phyloP scores from a whole-genome alignment of 345 rosid species.

The Eucalyptus guilfoylei region DNA sequence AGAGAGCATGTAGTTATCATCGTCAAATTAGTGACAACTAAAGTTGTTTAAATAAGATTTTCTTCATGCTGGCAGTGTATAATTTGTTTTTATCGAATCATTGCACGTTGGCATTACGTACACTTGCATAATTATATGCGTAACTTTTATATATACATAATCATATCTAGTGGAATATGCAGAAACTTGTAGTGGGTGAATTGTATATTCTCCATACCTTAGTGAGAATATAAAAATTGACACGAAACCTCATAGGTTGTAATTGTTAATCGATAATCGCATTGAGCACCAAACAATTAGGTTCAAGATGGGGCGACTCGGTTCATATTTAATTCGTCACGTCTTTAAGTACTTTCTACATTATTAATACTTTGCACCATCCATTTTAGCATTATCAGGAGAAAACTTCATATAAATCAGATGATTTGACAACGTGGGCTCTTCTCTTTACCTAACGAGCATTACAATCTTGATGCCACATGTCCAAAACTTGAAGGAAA shows the following conservation, averaged over 20 bases:
- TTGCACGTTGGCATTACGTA: fast-evolving
- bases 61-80: fast-evolving
- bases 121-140: fast-evolving
- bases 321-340: not conserved
- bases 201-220: not conserved
- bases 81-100: not conserved
- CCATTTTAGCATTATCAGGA: not conserved
- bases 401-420: not conserved
- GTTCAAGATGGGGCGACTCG: fast-evolving
- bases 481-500: not conserved
- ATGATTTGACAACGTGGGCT: not conserved
- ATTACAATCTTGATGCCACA: not conserved
- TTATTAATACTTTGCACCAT: not conserved
- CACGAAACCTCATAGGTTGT: fast-evolving
- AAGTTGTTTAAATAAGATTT: not conserved
- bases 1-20: not conserved
- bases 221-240: not conserved
- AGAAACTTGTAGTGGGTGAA: fast-evolving
- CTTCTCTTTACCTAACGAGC: not conserved
- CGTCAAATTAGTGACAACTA: not conserved
- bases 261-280: fast-evolving
- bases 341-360: not conserved
- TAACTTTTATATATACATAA: not conserved
- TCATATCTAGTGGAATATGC: too few species aligned
- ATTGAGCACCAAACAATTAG: not conserved